Evolutionary conservation across 140 eudicot species (phyloP).

Genomic region (Cichorium intybus): DNA sequence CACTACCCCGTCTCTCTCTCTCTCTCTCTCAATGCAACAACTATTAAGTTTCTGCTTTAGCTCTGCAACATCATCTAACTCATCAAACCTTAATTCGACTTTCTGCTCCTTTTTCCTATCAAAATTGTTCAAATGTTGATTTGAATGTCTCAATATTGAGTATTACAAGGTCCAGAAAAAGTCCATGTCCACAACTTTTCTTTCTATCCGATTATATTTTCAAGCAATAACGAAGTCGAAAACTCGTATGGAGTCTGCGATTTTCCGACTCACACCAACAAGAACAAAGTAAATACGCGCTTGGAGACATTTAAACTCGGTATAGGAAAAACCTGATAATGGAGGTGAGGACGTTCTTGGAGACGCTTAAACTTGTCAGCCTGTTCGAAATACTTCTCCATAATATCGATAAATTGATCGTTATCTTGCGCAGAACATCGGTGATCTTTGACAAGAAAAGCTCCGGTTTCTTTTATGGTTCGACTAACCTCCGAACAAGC

Average conservation of each 20-base stretch:
- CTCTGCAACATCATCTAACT: constrained; percentile 17
- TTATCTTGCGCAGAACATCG: constrained; percentile 80
- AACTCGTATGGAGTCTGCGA: constrained; percentile 62
- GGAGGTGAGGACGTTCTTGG: constrained; percentile 84
- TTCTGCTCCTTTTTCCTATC: not conserved
- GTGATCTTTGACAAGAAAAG: constrained; percentile 76
- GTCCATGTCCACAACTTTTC: not conserved
- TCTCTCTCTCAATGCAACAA: constrained; percentile 3
- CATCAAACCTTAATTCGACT: constrained; percentile 9
- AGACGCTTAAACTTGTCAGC: constrained; percentile 65
- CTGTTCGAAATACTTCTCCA: constrained; percentile 81
- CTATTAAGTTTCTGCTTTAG: constrained; percentile 13
- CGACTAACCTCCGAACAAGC: constrained; percentile 71
- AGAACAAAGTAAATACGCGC: constrained; percentile 61
- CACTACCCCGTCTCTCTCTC: too few species aligned
- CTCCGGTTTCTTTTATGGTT: constrained; percentile 89
- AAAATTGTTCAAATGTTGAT: not conserved
- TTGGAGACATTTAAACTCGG: too few species aligned
- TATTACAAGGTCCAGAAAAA: not conserved
- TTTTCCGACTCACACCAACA: constrained; percentile 94
- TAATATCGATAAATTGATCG: constrained; percentile 85
- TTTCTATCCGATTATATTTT: not conserved
- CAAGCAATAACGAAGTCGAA: constrained; percentile 54
- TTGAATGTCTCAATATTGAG: not conserved
- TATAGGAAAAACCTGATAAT: constrained; percentile 68